Base-by-base conservation (phyloP, 1,284 basidiomycete genomes). In the Trametes sp. region DNA sequence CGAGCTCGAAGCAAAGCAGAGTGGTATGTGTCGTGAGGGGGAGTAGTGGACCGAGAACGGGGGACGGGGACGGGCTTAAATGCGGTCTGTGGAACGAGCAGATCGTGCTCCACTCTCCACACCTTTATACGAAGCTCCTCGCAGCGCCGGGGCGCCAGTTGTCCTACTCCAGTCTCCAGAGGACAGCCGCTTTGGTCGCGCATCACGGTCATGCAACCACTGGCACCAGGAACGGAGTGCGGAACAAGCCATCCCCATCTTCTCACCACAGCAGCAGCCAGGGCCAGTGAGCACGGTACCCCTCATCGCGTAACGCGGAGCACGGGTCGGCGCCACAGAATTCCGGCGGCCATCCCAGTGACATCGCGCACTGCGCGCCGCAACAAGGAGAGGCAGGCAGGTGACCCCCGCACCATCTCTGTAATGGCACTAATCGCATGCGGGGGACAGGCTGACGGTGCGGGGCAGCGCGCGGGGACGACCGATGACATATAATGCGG, bases 261-360 rank as follows among this genome's bases (percentile, higher is more conserved):
- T 56, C 48, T 42, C 48, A 29, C 48, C 16, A 31, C 33, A n/a
- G 48, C 42, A 23, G 26, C 41, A n/a, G 41, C 19, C 26, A 24
- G n/a, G n/a, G 26, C 45, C 24, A 26, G 26, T 46, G 45, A 16
- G 45, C 45, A 26, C 24, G 45, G 45, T 28, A 48, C n/a, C n/a
- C n/a, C 31, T 26, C 35, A n/a, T 52, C 49, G 46, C 65, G 60
- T 62, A 64, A 62, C 23, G 38, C 60, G 65, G 65, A 59, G 24
- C 57, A 49, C 28, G 33, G 42, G 51, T 29, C 62, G 57, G 51
- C 46, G 54, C 59, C 62, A 59, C 57, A 28, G 38, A 41, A 53
- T 54, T 29, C 54, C 51, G 51, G 50, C 54, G 21, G 50, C 21
- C 35, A 28, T 53, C 57, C 29, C 21, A 21, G 41, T 46, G 24